Evolutionary conservation across 208 protist species (phyloP), one percentile per base, ranked within the genome.

Genomic region (Strigomonas culicis): DNA sequence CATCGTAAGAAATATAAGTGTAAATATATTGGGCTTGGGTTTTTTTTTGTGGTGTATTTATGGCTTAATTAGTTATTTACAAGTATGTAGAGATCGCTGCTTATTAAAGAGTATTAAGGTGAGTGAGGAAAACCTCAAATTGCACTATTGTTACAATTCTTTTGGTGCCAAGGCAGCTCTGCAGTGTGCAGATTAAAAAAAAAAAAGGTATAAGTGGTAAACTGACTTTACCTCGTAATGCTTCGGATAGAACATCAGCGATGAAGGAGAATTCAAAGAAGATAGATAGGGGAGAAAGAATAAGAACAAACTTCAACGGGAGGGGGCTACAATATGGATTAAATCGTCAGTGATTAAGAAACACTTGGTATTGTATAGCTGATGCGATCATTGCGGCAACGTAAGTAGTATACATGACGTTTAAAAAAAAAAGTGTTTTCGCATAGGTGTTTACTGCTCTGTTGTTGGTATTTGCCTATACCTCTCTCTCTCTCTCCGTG

Each of bases 21-120:
- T 66, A 34, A 25, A 47, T n/a, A 30, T 55, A 30, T 65, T 11
- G 24, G 10, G 10, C 8, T 63, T 24, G 32, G 7, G 19, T 21
- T 52, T 22, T 60, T 62, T 50, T 62, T 43, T 43, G n/a, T 61
- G 13, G 24, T 61, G 22, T 61, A 41, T 50, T 7, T 56, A 47
- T 60, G 51, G n/a, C 13, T 21, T 28, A 28, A 19, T 17, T 31
- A 22, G 11, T 58, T 36, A 31, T 24, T 36, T 60, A 30, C 15
- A n/a, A 53, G 49, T n/a, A 53, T 11, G 21, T 53, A 27, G 15
- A n/a, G 15, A 53, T n/a, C n/a, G n/a, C n/a, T n/a, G n/a, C n/a
- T n/a, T n/a, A n/a, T n/a, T 39, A 34, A 57, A 28, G 51, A 39
- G 27, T 6, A 57, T 28, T 15, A 28, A 43, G 21, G 7, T 56